Evolutionary conservation across 1,284 basidiomycete genomes (phyloP), one percentile per base, ranked within the genome.

Genomic region (Cerrena zonata): DNA sequence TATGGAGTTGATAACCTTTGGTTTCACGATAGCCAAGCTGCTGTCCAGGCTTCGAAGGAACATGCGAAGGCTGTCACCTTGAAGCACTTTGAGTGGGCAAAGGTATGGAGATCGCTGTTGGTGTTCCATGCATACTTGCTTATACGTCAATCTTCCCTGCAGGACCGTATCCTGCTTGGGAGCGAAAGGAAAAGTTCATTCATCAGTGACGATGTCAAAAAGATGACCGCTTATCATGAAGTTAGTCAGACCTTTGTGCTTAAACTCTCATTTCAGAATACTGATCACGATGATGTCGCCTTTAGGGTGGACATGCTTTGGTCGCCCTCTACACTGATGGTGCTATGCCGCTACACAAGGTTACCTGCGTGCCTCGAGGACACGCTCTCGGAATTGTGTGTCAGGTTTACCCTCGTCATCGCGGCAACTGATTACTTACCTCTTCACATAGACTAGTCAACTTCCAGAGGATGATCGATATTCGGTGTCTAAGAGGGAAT

Each of bases 1-100:
- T 34, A 15, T 7, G 30, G 15, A 34, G 30, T 15, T 34, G 30
- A 34, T 34, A 15, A 7, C 7, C 47, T 36, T 22, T 18, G 45
- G 15, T 21, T 26, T 30, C 30, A 38, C 42, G n/a, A 40, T 47
- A 88, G 85, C 58, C 80, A 90, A 72, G 94, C 94, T 25, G 94
- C 94, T 2, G 90, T 97, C 52, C 90, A 94, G 67, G 94, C 94
- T 3, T 86, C 91, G 18, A 84, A 90, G 59, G 89, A 95, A 58
- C 81, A 80, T 13, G 85, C 82, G 30, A 77, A 73, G 43, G 75
- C 79, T 53, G 91, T 97, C 3, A 69, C 69, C n/a, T 68, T 89
- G 53, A 80, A 79, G 55, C 91, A 96, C 64, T 91, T 96, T 64
- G 94, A 96, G 73, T 97, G 94, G 94, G 94, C 94, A 56, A 94